These are phyloP conservation scores for Coix lacrymajobi DNA, from an alignment of 176 grass and related monocot species.

Conservation along the genomic window DNA sequence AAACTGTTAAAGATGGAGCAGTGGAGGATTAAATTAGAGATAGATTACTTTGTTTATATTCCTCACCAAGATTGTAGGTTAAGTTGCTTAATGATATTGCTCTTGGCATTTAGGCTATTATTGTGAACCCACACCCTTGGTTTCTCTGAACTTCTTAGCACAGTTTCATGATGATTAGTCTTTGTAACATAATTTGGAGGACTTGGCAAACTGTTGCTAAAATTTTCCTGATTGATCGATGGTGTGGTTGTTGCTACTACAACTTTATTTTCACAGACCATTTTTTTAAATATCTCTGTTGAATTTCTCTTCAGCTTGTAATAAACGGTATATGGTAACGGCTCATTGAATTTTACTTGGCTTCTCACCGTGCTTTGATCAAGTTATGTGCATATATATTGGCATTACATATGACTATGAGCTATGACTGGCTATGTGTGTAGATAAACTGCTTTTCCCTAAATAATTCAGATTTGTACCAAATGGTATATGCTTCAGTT, in stretches of 20 bases:
- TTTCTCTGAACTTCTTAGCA: background rate
- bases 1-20: background rate
- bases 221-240: background rate
- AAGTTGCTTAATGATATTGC: background rate
- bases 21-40: background rate
- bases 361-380: background rate
- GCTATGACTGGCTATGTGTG: background rate
- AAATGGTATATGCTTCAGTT: background rate
- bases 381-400: background rate
- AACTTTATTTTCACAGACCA: background rate
- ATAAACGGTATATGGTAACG: conserved; percentile 1
- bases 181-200: background rate
- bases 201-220: background rate
- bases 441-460: background rate
- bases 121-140: background rate
- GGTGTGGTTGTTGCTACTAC: background rate
- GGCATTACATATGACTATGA: background rate
- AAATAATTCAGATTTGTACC: conserved; percentile 1
- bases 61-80: background rate
- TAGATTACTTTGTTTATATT: background rate
- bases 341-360: background rate
- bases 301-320: conserved; percentile 13
- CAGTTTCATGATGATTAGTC: background rate
- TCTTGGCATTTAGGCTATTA: background rate
- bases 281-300: background rate